Conservation (phyloP, 176 grass and related monocot species). For the Hsuehochloa calcarea region DNA sequence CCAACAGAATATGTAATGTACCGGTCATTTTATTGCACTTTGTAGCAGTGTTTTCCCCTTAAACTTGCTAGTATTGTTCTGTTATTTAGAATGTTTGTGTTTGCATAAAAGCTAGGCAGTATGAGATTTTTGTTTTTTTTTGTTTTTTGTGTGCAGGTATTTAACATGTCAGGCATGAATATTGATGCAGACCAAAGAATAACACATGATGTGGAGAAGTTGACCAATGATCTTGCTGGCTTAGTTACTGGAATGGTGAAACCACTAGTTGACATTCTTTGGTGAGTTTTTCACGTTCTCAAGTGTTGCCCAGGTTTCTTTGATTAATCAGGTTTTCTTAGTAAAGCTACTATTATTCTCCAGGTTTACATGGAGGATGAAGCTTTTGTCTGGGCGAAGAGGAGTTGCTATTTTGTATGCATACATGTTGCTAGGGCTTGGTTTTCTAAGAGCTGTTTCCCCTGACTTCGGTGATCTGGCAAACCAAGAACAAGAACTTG, state of each 20-base stretch:
- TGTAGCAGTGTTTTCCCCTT: not conserved
- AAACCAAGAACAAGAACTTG: conserved; percentile 88
- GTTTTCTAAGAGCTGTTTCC: conserved; percentile 85
- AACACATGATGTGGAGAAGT: conserved; percentile 93
- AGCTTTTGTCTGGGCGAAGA: conserved; percentile 86
- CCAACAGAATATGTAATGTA: not conserved
- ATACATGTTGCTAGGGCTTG: conserved; percentile 94
- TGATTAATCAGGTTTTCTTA: conserved; percentile 22
- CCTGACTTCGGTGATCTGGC: conserved; percentile 93
- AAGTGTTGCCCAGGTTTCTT: conserved; percentile 4
- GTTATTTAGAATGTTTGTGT: not conserved
- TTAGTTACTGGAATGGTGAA: conserved; percentile 97
- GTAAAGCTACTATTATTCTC: conserved; percentile 29
- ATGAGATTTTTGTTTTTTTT: not conserved
- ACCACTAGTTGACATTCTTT: conserved; percentile 94
- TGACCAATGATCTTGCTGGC: conserved; percentile 87
- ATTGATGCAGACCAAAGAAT: conserved; percentile 98
- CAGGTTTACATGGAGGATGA: conserved; percentile 99
- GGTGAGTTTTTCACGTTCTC: conserved; percentile 46
- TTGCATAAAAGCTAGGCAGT: not conserved
- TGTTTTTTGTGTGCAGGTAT: conserved; percentile 52
- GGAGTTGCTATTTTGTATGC: conserved; percentile 92
- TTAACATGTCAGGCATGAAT: conserved; percentile 67
- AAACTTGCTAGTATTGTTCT: not conserved
- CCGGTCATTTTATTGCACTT: not conserved